phyloP scores from a whole-genome alignment of 768 basidiomycete species.

The Macrolepiota fuliginosa region DNA sequence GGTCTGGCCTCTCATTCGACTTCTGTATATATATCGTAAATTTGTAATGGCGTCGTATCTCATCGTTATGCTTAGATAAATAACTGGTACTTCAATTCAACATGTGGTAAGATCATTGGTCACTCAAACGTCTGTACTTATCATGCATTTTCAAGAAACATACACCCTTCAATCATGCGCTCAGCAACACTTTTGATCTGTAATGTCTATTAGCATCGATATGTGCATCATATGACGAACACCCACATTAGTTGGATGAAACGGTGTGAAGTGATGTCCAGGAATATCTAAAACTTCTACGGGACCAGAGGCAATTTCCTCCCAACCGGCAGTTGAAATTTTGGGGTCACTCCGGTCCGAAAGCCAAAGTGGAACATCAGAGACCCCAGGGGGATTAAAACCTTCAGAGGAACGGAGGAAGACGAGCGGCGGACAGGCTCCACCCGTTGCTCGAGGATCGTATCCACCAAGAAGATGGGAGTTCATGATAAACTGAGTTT shows the following conservation, averaged over 20 bases:
- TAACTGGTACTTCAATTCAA: neutral
- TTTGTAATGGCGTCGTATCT: too few species aligned
- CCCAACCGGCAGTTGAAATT: slow-evolving; percentile 44
- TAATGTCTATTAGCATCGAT: neutral
- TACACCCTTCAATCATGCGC: slow-evolving; percentile 24
- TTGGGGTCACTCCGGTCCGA: slow-evolving; percentile 37
- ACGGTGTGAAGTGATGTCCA: slow-evolving; percentile 65
- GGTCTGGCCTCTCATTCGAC: too few species aligned
- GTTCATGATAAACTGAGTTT: slow-evolving; percentile 48
- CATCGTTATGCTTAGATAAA: too few species aligned
- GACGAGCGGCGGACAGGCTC: slow-evolving; percentile 33
- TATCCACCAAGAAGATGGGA: slow-evolving; percentile 47
- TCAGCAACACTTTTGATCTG: slow-evolving; percentile 29
- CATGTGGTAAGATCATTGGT: neutral
- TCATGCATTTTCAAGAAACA: slow-evolving; percentile 3
- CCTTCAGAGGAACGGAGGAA: slow-evolving; percentile 54
- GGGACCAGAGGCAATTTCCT: slow-evolving; percentile 30
- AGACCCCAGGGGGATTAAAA: slow-evolving; percentile 30
- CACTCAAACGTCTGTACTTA: neutral
- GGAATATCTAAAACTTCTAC: slow-evolving; percentile 54
- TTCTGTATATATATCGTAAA: too few species aligned
- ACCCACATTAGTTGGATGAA: slow-evolving; percentile 48
- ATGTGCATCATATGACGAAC: neutral
- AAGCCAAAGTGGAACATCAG: slow-evolving; percentile 51
- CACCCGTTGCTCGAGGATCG: slow-evolving; percentile 25